Evolutionary conservation across 2,329 filamentous ascomycete genomes (phyloP).

Genomic region (Drechslerella coelobrocha): DNA sequence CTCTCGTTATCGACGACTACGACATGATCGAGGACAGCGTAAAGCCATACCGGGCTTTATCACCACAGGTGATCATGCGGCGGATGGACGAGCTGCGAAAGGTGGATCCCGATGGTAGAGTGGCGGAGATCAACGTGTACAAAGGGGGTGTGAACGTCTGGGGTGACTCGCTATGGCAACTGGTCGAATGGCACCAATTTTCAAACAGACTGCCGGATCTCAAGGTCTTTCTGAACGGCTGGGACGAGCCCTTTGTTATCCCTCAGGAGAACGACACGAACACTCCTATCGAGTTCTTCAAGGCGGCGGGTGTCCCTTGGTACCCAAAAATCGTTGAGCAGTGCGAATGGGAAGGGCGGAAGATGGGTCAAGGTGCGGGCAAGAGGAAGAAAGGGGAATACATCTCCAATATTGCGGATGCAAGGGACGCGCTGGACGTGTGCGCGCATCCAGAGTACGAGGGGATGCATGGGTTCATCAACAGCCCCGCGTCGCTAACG

Average conservation of each 20-base stretch:
- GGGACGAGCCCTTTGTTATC: conserved; percentile 52
- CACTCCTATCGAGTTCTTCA: conserved; percentile 28
- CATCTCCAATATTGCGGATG: conserved; percentile 20
- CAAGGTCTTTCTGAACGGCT: conserved; percentile 13
- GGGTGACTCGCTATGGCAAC: not conserved
- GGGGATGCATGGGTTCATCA: conserved; percentile 61
- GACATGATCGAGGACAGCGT: conserved; percentile 60
- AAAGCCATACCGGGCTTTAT: conserved; percentile 57
- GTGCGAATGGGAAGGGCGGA: conserved; percentile 17
- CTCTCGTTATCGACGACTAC: conserved; percentile 64
- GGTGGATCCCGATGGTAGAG: not conserved
- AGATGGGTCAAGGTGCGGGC: not conserved
- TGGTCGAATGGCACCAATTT: conserved; percentile 3
- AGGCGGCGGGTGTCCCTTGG: not conserved
- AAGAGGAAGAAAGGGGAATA: not conserved
- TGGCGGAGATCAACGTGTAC: not conserved
- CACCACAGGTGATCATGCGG: not conserved
- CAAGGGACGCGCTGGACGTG: conserved; percentile 56
- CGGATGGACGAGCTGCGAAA: conserved; percentile 58
- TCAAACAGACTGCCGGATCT: conserved; percentile 3
- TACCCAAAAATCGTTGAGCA: conserved; percentile 16
- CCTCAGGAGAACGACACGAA: conserved; percentile 1
- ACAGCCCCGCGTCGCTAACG: conserved; percentile 60
- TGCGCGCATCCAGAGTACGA: conserved; percentile 62
- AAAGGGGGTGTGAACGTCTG: not conserved